Percentiles rank a stretch among this genome's conserved stretches.
These are phyloP conservation scores for Fraxinus anomala DNA, from an alignment of 257 asterid genomes.

Conservation along the genomic window DNA sequence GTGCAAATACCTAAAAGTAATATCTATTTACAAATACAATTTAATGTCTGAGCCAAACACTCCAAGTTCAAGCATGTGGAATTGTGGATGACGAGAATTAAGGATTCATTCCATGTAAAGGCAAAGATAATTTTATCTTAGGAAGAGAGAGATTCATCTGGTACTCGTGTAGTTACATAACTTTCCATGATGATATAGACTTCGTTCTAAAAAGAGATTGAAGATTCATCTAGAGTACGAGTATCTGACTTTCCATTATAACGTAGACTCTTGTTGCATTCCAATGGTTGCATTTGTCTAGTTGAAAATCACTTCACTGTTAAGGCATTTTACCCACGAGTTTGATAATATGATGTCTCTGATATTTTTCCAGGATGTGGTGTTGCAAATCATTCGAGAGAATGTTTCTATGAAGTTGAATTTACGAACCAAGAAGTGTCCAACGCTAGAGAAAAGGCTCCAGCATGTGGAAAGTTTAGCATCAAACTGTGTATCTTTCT, in stretches of 20 bases:
- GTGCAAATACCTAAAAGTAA: background rate
- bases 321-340: background rate
- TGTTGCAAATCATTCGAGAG: conserved; percentile 23
- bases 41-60: background rate
- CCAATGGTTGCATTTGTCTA: background rate
- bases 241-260: background rate
- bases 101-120: background rate
- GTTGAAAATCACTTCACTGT: background rate
- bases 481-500: background rate
- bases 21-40: background rate
- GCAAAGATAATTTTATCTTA: background rate
- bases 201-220: background rate
- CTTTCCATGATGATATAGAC: background rate
- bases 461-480: background rate
- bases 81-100: background rate
- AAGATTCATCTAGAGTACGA: background rate
- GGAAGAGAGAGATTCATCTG: background rate
- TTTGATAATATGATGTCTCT: background rate
- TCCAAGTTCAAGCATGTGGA: background rate
- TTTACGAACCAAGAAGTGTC: background rate
- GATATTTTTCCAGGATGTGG: conserved; percentile 21
- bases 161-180: too few species aligned
- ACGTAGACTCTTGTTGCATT: background rate
- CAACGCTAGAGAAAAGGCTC: conserved; percentile 15
- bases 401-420: conserved; percentile 13